Conservation (phyloP, 805 yeast genomes). For the Priceomyces castillae region DNA sequence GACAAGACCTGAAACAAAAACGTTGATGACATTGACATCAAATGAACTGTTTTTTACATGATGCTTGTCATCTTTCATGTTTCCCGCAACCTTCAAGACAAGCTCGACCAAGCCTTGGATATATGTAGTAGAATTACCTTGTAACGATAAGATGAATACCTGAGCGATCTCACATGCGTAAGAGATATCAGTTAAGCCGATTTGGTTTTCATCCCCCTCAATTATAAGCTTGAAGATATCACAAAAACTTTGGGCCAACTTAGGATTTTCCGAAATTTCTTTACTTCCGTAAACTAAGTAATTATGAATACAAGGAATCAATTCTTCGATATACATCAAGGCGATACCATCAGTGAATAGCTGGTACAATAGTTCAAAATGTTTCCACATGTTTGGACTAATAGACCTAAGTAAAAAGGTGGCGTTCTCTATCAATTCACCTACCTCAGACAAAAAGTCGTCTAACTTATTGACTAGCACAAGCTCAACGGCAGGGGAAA, state of each 20-base stretch:
- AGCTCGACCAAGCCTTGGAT: constrained; percentile 46
- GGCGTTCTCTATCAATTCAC: constrained; percentile 62
- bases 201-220: constrained; percentile 43
- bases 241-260: constrained; percentile 47
- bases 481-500: constrained; percentile 65
- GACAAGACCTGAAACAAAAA: constrained; percentile 60
- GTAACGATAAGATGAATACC: constrained; percentile 58
- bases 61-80: constrained; percentile 25
- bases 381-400: constrained; percentile 72
- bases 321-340: constrained; percentile 69
- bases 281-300: constrained; percentile 55
- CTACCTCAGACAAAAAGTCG: constrained; percentile 72
- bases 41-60: constrained; percentile 34
- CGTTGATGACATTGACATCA: constrained; percentile 54
- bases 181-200: constrained; percentile 55
- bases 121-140: constrained; percentile 43
- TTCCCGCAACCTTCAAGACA: constrained; percentile 39
- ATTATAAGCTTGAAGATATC: constrained; percentile 47
- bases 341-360: constrained; percentile 42
- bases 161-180: constrained; percentile 63
- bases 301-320: constrained; percentile 70
- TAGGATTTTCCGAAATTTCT: constrained; percentile 32
- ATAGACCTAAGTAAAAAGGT: constrained; percentile 35
- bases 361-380: constrained; percentile 48
- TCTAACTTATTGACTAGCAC: constrained; percentile 65